A percentile compares a stretch with the other conserved stretches of the same genome.
Conservation (phyloP, 257 asterid genomes). For the Nicotiana obtusifolia region DNA sequence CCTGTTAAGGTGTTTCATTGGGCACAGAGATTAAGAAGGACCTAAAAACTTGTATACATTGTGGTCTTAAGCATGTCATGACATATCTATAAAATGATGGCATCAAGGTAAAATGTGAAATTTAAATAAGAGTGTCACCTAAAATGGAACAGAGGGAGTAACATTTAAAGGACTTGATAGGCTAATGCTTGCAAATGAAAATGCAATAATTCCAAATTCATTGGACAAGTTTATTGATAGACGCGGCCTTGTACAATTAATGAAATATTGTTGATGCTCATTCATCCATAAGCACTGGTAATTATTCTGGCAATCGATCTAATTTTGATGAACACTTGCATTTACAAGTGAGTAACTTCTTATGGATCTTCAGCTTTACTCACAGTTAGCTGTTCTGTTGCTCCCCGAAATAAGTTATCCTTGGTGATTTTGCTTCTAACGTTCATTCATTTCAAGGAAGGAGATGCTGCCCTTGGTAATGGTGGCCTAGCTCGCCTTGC, state of each 20-base stretch:
- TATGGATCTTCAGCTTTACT: background rate
- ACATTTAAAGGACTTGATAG: background rate
- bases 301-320: background rate
- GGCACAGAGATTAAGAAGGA: no score
- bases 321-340: background rate
- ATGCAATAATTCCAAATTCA: background rate
- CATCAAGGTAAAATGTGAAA: no score
- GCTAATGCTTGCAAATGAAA: background rate
- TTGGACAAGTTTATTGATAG: background rate
- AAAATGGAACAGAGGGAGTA: background rate
- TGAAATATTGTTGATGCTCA: background rate
- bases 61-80: no score
- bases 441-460: constrained; percentile 28
- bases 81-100: no score
- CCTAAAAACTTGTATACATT: no score
- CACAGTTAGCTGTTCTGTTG: background rate
- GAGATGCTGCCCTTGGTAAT: constrained; percentile 54
- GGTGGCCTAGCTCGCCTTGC: constrained; percentile 53
- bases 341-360: background rate
- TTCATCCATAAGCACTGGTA: background rate
- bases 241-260: background rate
- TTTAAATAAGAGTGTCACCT: no score
- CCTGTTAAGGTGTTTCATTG: no score
- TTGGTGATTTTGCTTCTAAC: background rate
- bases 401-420: background rate